These are phyloP conservation scores for Fusarium palustre DNA, from an alignment of 2,329 filamentous ascomycete genomes.

Conservation along the genomic window DNA sequence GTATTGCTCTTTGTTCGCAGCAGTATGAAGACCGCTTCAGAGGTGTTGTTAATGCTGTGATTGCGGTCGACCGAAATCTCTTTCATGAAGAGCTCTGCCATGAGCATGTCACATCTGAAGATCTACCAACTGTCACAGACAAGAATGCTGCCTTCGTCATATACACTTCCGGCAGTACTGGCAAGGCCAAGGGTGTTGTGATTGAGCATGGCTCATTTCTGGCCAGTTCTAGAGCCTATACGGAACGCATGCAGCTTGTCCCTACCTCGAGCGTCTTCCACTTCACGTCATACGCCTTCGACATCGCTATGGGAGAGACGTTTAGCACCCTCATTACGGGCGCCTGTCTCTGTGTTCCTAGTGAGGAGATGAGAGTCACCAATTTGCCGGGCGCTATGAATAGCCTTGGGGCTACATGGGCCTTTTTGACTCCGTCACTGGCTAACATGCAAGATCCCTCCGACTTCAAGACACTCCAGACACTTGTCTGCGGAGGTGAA, in stretches of 20 bases:
- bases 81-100: not conserved
- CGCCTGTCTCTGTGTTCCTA: constrained; percentile 43
- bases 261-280: constrained; percentile 31
- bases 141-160: constrained; percentile 31
- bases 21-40: constrained; percentile 20
- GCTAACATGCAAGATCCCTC: constrained; percentile 40
- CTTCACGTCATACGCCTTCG: constrained; percentile 44
- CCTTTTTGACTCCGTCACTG: constrained; percentile 44
- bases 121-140: not conserved
- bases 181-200: constrained; percentile 42
- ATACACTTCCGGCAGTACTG: constrained; percentile 45
- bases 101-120: not conserved
- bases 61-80: not conserved
- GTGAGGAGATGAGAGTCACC: constrained; percentile 38
- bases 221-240: constrained; percentile 21
- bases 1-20: constrained; percentile 18
- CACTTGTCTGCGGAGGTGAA: constrained; percentile 41
- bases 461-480: constrained; percentile 24
- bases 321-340: constrained; percentile 24
- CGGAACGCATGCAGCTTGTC: constrained; percentile 17
- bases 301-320: constrained; percentile 40
- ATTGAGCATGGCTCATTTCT: constrained; percentile 38
- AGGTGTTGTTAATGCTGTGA: not conserved
- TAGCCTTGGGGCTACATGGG: constrained; percentile 28
- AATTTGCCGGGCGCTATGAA: constrained; percentile 35